Base-by-base conservation (phyloP, 257 asterid species). In the Fraxinus americana region DNA sequence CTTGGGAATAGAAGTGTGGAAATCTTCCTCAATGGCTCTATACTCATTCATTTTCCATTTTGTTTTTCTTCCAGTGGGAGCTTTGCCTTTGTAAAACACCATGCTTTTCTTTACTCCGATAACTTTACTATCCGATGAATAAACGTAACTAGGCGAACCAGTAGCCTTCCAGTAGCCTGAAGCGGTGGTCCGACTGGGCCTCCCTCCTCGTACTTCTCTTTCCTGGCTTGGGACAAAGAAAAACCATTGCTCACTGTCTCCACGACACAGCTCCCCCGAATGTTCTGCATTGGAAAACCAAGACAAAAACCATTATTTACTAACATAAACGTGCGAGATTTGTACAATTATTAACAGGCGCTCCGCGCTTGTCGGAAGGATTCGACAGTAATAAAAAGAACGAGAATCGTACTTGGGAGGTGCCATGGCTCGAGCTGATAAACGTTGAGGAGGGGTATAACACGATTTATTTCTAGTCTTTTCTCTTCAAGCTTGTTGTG, bases 121-220 rank as follows among this genome's bases (percentile, higher is more conserved):
- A 36, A 88, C 89, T 79, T 84, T 88, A 23, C 73, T 77, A 3
- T 81, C 81, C 19, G 91, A 76, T 67, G 97, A 91, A 80, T 89
- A 90, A 27, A 92, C 97, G 74, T 92, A 80, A 35, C 85, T 83
- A 19, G 95, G 97, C 0, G 97, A 89, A 23, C 97, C 97, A 7
- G 97, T 92, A 59, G 97, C 97, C 78, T 92, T 92, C 97, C 97
- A 92, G 83, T 90, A 92, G 2, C 97, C 97, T n/a, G 87, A 73
- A 36, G 36, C 78, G 0, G 97, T 92, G 39, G 91, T 90, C 59
- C 97, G 89, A 59, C 87, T 86, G 7, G 97, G 91, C 78, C 90
- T 83, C 54, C 97, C 97, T 1, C 97, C 95, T 3, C 90, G 91
- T 2, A 85, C 93, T 41, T 91, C 95, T 45, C 93, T 85, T 75